A percentile compares a stretch with the other conserved stretches of the same genome.
Conservation (phyloP, 345 rosid genomes). For the Moricandia moricandioides region DNA sequence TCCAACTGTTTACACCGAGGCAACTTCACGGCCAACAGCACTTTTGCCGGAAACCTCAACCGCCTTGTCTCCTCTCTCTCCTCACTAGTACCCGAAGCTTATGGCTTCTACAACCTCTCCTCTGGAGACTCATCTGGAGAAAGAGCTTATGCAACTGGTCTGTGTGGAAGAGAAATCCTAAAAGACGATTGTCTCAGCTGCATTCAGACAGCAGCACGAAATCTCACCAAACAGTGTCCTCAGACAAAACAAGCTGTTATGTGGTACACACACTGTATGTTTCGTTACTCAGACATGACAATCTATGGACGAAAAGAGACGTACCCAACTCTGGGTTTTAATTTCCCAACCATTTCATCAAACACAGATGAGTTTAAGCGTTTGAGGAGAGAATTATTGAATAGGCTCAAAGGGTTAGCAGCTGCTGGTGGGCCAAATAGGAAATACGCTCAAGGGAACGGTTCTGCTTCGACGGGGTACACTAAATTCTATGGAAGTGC, state of each 20-base stretch:
- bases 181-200: constrained; percentile 39
- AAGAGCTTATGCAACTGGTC: constrained; percentile 32
- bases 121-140: constrained; percentile 23
- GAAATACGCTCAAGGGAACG: constrained; percentile 46
- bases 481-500: constrained; percentile 32
- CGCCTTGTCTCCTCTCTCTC: constrained; percentile 27
- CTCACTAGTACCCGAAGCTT: constrained; percentile 18
- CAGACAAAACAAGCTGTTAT: constrained; percentile 35
- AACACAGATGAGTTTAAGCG: not conserved
- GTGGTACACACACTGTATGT: constrained; percentile 42
- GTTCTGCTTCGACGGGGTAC: not conserved
- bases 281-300: constrained; percentile 41
- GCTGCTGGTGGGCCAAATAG: constrained; percentile 32
- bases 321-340: not conserved
- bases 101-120: constrained; percentile 40
- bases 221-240: constrained; percentile 29
- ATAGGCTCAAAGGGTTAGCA: constrained; percentile 26
- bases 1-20: constrained; percentile 6
- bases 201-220: constrained; percentile 28
- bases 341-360: not conserved
- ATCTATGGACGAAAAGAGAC: constrained; percentile 32
- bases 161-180: constrained; percentile 48
- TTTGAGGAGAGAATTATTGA: constrained; percentile 29
- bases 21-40: constrained; percentile 28
- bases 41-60: constrained; percentile 26